Base-by-base conservation (phyloP, 148 eudicot genomes). In the Salicornia ramosissima region DNA sequence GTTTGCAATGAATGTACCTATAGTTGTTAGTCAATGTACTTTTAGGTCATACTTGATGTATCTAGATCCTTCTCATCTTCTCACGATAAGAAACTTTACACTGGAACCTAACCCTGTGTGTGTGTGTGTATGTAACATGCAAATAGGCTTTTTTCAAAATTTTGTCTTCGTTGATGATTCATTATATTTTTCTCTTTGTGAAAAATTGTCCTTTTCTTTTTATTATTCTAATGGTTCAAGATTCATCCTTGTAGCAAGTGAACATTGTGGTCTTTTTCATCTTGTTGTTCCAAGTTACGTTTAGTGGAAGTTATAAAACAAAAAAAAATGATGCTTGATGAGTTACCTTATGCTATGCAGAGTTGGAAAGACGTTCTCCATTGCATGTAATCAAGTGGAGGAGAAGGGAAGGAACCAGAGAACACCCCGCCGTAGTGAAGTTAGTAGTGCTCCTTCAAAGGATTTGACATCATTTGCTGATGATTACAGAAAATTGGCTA, bases 401-500 rank as follows among this genome's bases (percentile, higher is more conserved):
- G 88, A 88, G 68, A 80, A 82, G 73, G 67, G 60, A 36, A 74
- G 21, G 15, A 81, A 64, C 66, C 80, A 68, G 82, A 79, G 79
- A 79, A 63, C 84, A 64, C 59, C 78, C 12, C 86, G 71, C 75
- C 90, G 85, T 67, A 64, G 77, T 72, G 84, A 87, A 78, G 77
- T 80, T 57, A 81, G 74, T 71, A 87, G 83, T 70, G 67, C 65
- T 65, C 73, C 79, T 61, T 71, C 83, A 39, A 93, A 90, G 82
- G 89, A 88, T 85, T 81, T 94, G 55, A 87, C 79, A 55, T 82
- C 96, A 71, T 91, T 87, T 80, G 96, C 97, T 61, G 96, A 89
- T 77, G 99, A 94, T 70, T 94, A 94, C 69, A 82, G 97, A 83
- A 94, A 85, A 77, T 71, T 94, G 77, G 92, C 99, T 68, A 75